Evolutionary conservation across 2,329 filamentous ascomycete species (phyloP).

Genomic region (Rutstroemia sp.): DNA sequence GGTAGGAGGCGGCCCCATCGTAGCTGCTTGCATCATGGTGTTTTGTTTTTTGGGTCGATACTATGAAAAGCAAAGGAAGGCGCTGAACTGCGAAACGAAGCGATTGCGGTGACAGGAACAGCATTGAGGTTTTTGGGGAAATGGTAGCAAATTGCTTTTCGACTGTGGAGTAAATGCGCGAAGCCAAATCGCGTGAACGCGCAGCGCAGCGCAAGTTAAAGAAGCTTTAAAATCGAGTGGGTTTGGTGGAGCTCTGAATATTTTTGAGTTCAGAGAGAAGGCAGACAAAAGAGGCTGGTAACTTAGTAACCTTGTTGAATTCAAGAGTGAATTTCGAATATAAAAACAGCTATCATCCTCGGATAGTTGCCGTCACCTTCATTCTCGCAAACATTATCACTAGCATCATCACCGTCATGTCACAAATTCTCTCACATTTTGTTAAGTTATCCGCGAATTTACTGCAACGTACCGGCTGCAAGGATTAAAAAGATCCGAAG

Average conservation of each 20-base stretch:
- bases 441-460: too few relatives aligned
- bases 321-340: too few relatives aligned
- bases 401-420: too few relatives aligned
- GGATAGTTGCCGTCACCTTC: too few relatives aligned
- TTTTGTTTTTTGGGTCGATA: background rate
- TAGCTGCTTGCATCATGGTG: slow-evolving; percentile 10
- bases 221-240: background rate
- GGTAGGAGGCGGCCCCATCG: slow-evolving; percentile 22
- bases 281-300: background rate
- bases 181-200: background rate
- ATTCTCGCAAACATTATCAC: too few relatives aligned
- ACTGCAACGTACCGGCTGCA: too few relatives aligned
- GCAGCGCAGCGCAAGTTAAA: background rate
- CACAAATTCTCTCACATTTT: too few relatives aligned
- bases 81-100: background rate
- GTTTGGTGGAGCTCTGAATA: background rate
- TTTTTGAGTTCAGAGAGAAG: background rate
- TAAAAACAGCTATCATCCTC: too few relatives aligned
- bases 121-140: background rate
- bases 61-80: background rate
- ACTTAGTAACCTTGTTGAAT: too few relatives aligned
- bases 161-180: background rate
- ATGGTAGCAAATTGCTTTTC: background rate
- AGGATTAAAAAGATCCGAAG: too few relatives aligned
- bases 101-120: background rate